A percentile compares a stretch with the other conserved stretches of the same genome.
Evolutionary conservation across 345 rosid species (phyloP).

Genomic region (Limnanthes douglasii): DNA sequence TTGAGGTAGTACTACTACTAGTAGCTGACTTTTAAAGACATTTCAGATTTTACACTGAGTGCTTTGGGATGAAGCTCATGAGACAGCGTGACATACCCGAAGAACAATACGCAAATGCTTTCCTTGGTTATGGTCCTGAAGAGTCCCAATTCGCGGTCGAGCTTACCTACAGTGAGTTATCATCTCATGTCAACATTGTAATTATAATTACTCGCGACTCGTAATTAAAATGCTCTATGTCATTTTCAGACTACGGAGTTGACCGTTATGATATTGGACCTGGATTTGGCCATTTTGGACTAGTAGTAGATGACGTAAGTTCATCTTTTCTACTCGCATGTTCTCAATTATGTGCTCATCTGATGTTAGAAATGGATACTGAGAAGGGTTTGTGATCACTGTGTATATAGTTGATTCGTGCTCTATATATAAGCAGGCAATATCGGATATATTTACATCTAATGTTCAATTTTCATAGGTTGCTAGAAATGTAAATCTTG

Average conservation of each 20-base stretch:
- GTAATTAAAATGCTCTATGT: too few species aligned
- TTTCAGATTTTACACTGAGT: slow-evolving; percentile 92
- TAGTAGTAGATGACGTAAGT: slow-evolving; percentile 92
- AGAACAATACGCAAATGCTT: slow-evolving; percentile 91
- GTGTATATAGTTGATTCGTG: too few species aligned
- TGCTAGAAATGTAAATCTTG: slow-evolving; percentile 65
- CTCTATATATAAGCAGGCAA: too few species aligned
- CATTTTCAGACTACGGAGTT: slow-evolving; percentile 74
- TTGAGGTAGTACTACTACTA: too few species aligned
- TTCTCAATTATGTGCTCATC: too few species aligned
- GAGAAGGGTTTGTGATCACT: too few species aligned
- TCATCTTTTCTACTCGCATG: neutral
- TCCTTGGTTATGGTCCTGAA: slow-evolving; percentile 98
- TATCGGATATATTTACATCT: too few species aligned
- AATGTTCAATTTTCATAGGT: slow-evolving; percentile 29
- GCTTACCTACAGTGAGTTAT: slow-evolving; percentile 72
- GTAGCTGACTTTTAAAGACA: too few species aligned
- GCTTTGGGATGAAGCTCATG: slow-evolving; percentile 94
- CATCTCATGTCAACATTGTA: neutral
- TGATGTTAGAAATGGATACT: too few species aligned
- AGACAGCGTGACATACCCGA: slow-evolving; percentile 97
- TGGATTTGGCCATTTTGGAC: slow-evolving; percentile 96
- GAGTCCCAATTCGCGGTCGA: slow-evolving; percentile 91
- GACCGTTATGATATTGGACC: slow-evolving; percentile 77
- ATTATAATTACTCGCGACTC: too few species aligned